Percentiles rank a stretch among this genome's conserved stretches.
These are phyloP conservation scores for Boletus hoseneyae DNA, from an alignment of 1,284 basidiomycete species.

Conservation along the genomic window DNA sequence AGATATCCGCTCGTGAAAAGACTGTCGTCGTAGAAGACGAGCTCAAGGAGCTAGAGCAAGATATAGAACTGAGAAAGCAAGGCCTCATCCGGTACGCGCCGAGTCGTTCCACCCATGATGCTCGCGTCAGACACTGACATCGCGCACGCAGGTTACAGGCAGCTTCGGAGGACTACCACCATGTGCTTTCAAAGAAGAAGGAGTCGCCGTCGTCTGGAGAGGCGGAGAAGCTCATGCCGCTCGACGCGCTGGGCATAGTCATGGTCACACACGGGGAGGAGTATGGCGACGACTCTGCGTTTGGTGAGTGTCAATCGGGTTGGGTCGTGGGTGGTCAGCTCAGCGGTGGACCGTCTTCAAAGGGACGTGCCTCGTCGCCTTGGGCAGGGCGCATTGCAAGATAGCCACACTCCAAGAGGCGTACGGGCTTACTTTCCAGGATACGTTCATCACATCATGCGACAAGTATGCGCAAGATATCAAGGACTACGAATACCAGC, in stretches of 20 bases:
- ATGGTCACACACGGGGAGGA: slow-evolving; percentile 86
- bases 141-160: slow-evolving; percentile 47
- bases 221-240: slow-evolving; percentile 61
- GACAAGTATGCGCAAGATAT: slow-evolving; percentile 61
- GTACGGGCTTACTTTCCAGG: slow-evolving; percentile 65
- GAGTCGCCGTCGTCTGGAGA: slow-evolving; percentile 54
- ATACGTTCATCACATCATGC: slow-evolving; percentile 67
- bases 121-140: background rate
- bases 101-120: background rate
- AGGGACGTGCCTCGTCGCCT: slow-evolving; percentile 68
- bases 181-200: slow-evolving; percentile 64
- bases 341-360: background rate
- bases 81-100: slow-evolving; percentile 58
- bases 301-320: slow-evolving; percentile 44
- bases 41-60: slow-evolving; percentile 64
- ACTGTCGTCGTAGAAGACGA: slow-evolving; percentile 57
- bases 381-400: slow-evolving; percentile 80
- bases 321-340: background rate
- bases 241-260: slow-evolving; percentile 78
- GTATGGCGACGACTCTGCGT: slow-evolving; percentile 68
- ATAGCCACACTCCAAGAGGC: slow-evolving; percentile 79
- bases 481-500: slow-evolving; percentile 65
- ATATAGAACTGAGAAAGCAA: slow-evolving; percentile 63
- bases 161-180: slow-evolving; percentile 60
- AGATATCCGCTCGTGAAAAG: slow-evolving; percentile 70